phyloP scores from a whole-genome alignment of 2,329 filamentous ascomycete species.

The Colletotrichum tabaci region DNA sequence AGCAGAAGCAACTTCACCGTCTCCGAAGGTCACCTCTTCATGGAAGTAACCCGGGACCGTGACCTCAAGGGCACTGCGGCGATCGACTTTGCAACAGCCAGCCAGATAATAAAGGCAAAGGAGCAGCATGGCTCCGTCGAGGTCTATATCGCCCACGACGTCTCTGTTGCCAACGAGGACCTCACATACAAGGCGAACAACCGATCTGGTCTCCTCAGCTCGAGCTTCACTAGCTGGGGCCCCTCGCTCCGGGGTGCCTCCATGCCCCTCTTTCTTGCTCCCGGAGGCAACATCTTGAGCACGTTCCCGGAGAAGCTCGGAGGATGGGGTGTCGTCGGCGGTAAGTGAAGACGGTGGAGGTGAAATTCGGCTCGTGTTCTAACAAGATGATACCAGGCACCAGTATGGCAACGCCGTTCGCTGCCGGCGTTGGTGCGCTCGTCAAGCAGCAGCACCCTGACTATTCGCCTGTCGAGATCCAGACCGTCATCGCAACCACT shows the following conservation, averaged over 20 bases:
- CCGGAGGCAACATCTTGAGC: conserved; percentile 59
- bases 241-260: conserved; percentile 58
- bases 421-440: conserved; percentile 55
- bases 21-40: conserved; percentile 54
- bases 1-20: conserved; percentile 57
- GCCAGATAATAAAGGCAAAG: conserved; percentile 15
- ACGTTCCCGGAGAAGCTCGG: conserved; percentile 48
- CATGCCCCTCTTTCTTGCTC: conserved; percentile 57
- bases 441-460: conserved; percentile 42
- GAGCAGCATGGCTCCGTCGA: not conserved
- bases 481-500: conserved; percentile 46
- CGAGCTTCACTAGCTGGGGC: conserved; percentile 56
- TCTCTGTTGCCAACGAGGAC: not conserved
- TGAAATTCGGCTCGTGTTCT: not conserved
- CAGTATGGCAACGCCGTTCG: conserved; percentile 61
- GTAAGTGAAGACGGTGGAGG: not conserved
- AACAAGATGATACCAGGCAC: conserved; percentile 52
- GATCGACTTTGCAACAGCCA: not conserved
- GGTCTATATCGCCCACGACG: conserved; percentile 7
- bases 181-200: conserved; percentile 19
- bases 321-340: conserved; percentile 56
- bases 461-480: conserved; percentile 43
- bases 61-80: not conserved
- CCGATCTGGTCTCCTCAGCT: not conserved
- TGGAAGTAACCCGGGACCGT: conserved; percentile 19